Percentiles rank a stretch among this genome's conserved stretches.
Conservation (phyloP, 2,329 filamentous ascomycete species). For the Neoarthrinium moseri region DNA sequence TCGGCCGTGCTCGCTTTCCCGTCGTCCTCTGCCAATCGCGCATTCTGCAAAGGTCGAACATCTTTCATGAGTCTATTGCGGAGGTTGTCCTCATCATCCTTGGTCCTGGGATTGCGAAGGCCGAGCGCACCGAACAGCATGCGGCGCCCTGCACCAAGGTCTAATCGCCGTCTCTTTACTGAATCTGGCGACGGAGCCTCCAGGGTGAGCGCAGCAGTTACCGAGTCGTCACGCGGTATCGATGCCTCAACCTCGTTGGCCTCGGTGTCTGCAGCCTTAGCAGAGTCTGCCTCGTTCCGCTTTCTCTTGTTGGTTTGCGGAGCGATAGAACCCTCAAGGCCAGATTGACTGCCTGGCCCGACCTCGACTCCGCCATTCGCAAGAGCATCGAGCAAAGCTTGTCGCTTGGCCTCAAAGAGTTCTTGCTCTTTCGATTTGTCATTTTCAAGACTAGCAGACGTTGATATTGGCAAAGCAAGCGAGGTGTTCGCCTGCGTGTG, state of each 20-base stretch:
- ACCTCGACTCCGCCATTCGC: constrained; percentile 52
- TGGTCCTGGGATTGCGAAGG: constrained; percentile 64
- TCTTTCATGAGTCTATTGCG: constrained; percentile 58
- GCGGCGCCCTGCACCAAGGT: constrained; percentile 62
- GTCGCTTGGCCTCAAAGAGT: constrained; percentile 49
- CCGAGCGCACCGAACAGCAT: constrained; percentile 73
- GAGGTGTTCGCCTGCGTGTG: neutral
- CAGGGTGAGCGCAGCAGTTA: constrained; percentile 7
- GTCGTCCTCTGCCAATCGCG: constrained; percentile 25
- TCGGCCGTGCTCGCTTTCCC: constrained; percentile 12
- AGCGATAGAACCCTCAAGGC: constrained; percentile 6
- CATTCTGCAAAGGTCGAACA: constrained; percentile 39
- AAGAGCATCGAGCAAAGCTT: constrained; percentile 50
- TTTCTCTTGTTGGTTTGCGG: constrained; percentile 21
- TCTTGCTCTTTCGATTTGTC: constrained; percentile 24
- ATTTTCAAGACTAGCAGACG: constrained; percentile 1
- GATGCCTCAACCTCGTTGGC: neutral
- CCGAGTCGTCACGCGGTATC: neutral
- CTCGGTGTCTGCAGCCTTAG: neutral
- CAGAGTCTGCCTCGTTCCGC: constrained; percentile 10
- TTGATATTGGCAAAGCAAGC: neutral
- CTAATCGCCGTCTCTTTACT: constrained; percentile 30
- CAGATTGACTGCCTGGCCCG: constrained; percentile 15
- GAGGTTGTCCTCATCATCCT: constrained; percentile 65
- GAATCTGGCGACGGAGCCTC: constrained; percentile 15